Percentiles rank a stretch among this genome's conserved stretches.
Conservation (phyloP, 2,329 filamentous ascomycete species). For the Colletotrichum tanaceti region DNA sequence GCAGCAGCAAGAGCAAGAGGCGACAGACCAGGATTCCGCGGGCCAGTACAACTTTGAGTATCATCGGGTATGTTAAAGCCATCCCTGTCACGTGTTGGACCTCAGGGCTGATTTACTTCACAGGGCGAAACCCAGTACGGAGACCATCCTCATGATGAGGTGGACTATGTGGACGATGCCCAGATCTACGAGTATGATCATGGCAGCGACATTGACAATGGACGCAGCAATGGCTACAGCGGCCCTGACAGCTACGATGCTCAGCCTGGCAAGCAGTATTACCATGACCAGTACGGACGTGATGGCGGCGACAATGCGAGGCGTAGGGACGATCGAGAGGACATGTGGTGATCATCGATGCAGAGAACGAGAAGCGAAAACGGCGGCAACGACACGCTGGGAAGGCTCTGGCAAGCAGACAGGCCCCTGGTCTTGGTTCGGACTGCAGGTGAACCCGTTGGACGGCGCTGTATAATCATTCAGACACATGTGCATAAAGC, state of each 20-base stretch:
- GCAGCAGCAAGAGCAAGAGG: slow-evolving; percentile 57
- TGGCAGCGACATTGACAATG: slow-evolving; percentile 52
- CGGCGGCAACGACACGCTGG: background rate
- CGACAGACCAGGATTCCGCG: slow-evolving; percentile 57
- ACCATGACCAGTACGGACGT: slow-evolving; percentile 51
- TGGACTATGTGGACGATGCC: slow-evolving; percentile 64
- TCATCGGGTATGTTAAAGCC: slow-evolving; percentile 57
- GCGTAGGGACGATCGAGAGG: slow-evolving; percentile 51
- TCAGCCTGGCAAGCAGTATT: slow-evolving; percentile 56
- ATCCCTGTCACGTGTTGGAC: background rate
- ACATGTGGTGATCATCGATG: slow-evolving; percentile 56
- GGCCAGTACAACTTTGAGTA: slow-evolving; percentile 67
- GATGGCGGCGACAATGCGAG: slow-evolving; percentile 47
- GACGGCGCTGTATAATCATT: slow-evolving; percentile 34
- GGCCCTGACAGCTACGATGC: slow-evolving; percentile 51
- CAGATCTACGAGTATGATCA: slow-evolving; percentile 66
- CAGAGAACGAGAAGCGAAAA: background rate
- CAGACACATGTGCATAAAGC: slow-evolving; percentile 36
- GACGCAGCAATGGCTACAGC: slow-evolving; percentile 52
- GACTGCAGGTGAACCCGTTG: background rate
- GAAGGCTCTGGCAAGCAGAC: slow-evolving; percentile 18
- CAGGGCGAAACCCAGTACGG: slow-evolving; percentile 62
- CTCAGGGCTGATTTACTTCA: slow-evolving; percentile 34
- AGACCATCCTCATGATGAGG: slow-evolving; percentile 57
- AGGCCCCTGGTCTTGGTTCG: slow-evolving; percentile 2